Evolutionary conservation across 352 stramenopile genomes (phyloP), one percentile per base, ranked within the genome.

Genomic region (Globisporangium polare): DNA sequence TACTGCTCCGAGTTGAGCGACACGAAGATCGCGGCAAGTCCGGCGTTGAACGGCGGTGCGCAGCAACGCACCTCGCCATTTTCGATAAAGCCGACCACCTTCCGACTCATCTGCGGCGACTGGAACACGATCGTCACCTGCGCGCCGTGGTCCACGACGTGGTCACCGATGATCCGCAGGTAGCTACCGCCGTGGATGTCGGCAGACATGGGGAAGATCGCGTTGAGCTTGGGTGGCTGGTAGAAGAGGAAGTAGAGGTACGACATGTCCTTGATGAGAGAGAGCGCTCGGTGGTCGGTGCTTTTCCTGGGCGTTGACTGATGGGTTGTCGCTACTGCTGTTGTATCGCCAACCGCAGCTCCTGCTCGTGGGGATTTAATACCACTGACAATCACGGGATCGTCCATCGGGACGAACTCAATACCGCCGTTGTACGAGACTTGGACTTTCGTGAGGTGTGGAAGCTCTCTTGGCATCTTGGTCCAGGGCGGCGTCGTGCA

Each of bases 191-290:
- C 84, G 31, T 80, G 67, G 27, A 79, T 86, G 18, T 88, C 82
- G 0, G 82, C 80, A 0, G 82, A 92, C 62, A 89, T 72, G 20
- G 84, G 82, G 1, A 78, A 65, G 20, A 88, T 74, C 5, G 73
- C 73, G 12, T 52, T 65, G 8, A 92, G 61, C n/a, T 65, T 65
- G 31, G 84, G 82, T 5, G 75, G 67, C 6, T 67, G 72, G 55
- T 94, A 94, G 53, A 86, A 94, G 13, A 94, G 60, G 49, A 90
- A 94, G 52, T 84, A 88, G 55, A 94, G 71, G 42, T 89, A 82
- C 20, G 82, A 85, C 39, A 87, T 66, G 51, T 92, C 82, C 24
- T 77, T 78, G 10, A 74, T 54, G 22, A 88, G 63, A n/a, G 53
- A 27, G 45, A 67, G 47, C 37, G 73, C 20, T 17, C 35, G 27